Evolutionary conservation across 306 rosid species (phyloP), one percentile per base, ranked within the genome.

Genomic region (Glycine latifolia): DNA sequence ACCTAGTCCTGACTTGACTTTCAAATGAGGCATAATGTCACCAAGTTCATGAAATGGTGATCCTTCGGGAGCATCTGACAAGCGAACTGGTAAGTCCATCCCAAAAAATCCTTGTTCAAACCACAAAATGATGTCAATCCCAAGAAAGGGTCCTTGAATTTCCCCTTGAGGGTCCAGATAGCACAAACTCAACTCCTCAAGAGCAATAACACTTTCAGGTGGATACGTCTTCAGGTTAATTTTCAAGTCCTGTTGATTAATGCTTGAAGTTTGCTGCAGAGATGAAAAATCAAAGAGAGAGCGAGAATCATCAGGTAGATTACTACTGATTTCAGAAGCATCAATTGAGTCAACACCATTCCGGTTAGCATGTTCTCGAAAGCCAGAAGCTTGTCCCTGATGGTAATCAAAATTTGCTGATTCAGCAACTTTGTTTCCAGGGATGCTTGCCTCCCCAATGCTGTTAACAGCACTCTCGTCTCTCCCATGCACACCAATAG

Each of bases 31-130:
- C 90, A 91, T 91, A 69, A 91, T 20, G 39, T 74, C 87, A 59
- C 93, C 93, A 31, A 91, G 93, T 81, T 91, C 93, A 59, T 83
- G 88, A 83, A 88, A 91, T 13, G 89, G 91, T 70, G 81, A 82
- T 33, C 88, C 89, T 59, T 88, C 89, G 4, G 90, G 88, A 66
- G 90, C 89, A 81, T 91, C 95, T 20, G 90, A 74, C 77, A 76
- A 53, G 79, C 95, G 90, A 75, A 91, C 89, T n/a, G 83, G 91
- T 11, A 91, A 84, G 70, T 91, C 90, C 2, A 78, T 70, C 48
- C 91, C 93, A 50, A 89, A 91, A 81, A 89, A 91, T 12, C 93
- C 91, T 86, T 89, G 95, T 76, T 91, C 91, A 81, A 88, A 89
- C 95, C 95, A 91, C 72, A 85, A 65, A 70, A 91, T 88, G 48